phyloP scores from a whole-genome alignment of 2,329 filamentous ascomycete genomes.

The Claviceps arundinis region DNA sequence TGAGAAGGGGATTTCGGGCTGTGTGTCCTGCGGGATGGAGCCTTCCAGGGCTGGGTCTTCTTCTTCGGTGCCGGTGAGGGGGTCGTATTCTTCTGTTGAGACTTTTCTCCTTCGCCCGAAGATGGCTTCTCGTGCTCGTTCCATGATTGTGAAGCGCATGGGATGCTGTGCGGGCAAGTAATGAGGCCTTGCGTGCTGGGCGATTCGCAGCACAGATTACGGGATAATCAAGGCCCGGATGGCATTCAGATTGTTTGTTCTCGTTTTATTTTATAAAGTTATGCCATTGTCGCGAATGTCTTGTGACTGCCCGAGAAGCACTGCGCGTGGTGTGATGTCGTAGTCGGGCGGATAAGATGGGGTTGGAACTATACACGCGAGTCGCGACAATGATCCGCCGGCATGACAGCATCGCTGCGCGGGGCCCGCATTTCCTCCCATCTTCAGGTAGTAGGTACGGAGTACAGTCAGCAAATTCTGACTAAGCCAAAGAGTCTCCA shows the following conservation, averaged over 20 bases:
- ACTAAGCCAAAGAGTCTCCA: background rate
- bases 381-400: too few species aligned
- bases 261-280: too few species aligned
- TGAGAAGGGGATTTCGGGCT: constrained; percentile 50
- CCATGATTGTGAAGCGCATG: constrained; percentile 9
- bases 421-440: too few species aligned
- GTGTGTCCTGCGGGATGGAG: constrained; percentile 16
- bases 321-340: too few species aligned
- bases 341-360: too few species aligned
- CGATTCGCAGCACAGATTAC: background rate
- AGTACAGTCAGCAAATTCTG: background rate
- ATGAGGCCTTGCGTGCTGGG: background rate
- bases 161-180: background rate
- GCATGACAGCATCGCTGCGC: too few species aligned
- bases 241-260: too few species aligned
- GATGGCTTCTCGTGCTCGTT: constrained; percentile 13
- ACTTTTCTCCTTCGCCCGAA: background rate
- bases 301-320: too few species aligned
- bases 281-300: too few species aligned
- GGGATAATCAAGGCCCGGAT: too few species aligned
- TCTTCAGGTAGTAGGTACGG: too few species aligned
- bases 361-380: too few species aligned
- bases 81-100: constrained; percentile 18
- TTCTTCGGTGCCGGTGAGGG: constrained; percentile 15
- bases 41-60: constrained; percentile 15